Percentiles rank a stretch among this genome's conserved stretches.
Conservation (phyloP, 2,329 filamentous ascomycete genomes). For the Alternaria gaisen region DNA sequence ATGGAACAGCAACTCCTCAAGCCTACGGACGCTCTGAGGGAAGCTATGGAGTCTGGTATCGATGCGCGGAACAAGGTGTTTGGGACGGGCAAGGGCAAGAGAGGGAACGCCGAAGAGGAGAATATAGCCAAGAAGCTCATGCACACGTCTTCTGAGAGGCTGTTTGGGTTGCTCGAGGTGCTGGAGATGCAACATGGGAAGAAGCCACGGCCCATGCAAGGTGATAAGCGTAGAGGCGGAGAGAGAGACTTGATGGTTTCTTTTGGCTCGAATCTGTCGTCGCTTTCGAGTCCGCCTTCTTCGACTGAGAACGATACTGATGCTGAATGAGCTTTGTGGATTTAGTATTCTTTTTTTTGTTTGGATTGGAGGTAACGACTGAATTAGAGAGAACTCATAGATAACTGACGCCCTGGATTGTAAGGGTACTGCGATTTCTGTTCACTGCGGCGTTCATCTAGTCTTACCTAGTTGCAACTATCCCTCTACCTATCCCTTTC, state of each 20-base stretch:
- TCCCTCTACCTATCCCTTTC: too few species aligned
- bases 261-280: constrained; percentile 31
- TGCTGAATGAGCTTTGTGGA: neutral
- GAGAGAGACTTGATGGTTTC: constrained; percentile 20
- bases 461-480: too few species aligned
- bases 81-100: constrained; percentile 57
- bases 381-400: too few species aligned
- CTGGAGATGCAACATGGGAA: constrained; percentile 34
- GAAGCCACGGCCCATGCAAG: constrained; percentile 16
- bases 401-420: too few species aligned
- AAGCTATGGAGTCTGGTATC: constrained; percentile 64
- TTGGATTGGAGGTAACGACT: too few species aligned
- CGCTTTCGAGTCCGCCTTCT: constrained; percentile 28
- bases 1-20: constrained; percentile 32
- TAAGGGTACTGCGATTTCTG: too few species aligned
- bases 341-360: neutral
- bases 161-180: constrained; percentile 48
- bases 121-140: constrained; percentile 48
- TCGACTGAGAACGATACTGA: constrained; percentile 34
- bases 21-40: constrained; percentile 46
- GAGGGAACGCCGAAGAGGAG: constrained; percentile 48
- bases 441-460: too few species aligned
- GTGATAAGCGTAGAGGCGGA: constrained; percentile 4
- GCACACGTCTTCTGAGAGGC: constrained; percentile 44
- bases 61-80: constrained; percentile 56